Evolutionary conservation across 345 rosid species (phyloP).

Genomic region (Bruguiera gymnorhiza): DNA sequence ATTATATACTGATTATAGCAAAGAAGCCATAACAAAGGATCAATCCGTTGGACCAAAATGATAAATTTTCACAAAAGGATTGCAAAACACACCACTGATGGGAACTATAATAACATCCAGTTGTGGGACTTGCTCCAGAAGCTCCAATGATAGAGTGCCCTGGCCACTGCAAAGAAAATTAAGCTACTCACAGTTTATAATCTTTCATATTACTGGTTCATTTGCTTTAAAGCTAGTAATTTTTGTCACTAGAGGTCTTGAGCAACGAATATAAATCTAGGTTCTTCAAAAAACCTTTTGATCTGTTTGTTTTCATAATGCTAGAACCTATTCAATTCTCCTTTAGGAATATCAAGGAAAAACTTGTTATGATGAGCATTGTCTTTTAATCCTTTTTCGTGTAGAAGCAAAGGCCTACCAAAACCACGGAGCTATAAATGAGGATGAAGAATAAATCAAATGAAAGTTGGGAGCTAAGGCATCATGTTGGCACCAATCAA

Average conservation of each 20-base stretch:
- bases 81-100: slow-evolving; percentile 58
- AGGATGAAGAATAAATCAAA: not conserved
- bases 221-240: not conserved
- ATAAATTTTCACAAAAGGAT: not conserved
- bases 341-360: too few species aligned
- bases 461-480: not conserved
- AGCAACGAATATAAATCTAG: not conserved
- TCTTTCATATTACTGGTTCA: slow-evolving; percentile 1
- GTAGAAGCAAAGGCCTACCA: not conserved
- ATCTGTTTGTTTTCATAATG: too few species aligned
- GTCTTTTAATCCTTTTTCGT: not conserved
- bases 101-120: slow-evolving; percentile 76
- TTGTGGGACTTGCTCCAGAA: slow-evolving; percentile 67
- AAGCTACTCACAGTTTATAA: not conserved
- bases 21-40: not conserved
- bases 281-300: not conserved
- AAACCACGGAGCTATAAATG: not conserved
- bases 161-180: slow-evolving; percentile 61
- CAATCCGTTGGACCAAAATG: slow-evolving; percentile 1
- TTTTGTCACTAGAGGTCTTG: not conserved
- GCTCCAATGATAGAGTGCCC: slow-evolving; percentile 80
- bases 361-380: too few species aligned
- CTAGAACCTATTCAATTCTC: too few species aligned
- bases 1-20: not conserved
- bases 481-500: not conserved